phyloP scores from a whole-genome alignment of 2,329 filamentous ascomycete genomes.

The Torrubiellomyces zombiae region DNA sequence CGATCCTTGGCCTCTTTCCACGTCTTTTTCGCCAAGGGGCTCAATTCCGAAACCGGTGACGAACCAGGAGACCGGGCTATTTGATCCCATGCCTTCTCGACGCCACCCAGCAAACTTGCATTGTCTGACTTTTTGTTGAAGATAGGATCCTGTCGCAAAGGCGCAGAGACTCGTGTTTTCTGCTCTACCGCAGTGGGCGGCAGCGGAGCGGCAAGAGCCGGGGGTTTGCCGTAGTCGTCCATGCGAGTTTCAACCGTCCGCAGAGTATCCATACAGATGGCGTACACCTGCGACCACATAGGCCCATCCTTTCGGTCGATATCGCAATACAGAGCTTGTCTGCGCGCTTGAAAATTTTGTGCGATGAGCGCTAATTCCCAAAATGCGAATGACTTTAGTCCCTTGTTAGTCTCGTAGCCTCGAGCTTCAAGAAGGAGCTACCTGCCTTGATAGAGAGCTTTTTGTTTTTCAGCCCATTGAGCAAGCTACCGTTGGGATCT shows the following conservation, averaged over 20 bases:
- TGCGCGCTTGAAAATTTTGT: conserved; percentile 53
- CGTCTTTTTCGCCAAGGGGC: conserved; percentile 32
- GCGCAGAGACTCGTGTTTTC: conserved; percentile 19
- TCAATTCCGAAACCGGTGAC: conserved; percentile 29
- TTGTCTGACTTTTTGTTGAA: conserved; percentile 22
- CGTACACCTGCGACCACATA: conserved; percentile 66
- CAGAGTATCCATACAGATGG: conserved; percentile 52
- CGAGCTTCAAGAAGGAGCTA: background rate
- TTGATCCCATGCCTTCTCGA: conserved; percentile 28
- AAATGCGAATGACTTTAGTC: conserved; percentile 63
- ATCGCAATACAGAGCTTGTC: conserved; percentile 71
- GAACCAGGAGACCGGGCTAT: conserved; percentile 29
- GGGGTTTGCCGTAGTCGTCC: conserved; percentile 37
- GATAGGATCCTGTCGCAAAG: conserved; percentile 27
- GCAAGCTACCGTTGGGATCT: conserved; percentile 77
- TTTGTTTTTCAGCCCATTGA: conserved; percentile 71
- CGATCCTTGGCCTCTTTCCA: conserved; percentile 29
- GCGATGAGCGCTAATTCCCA: conserved; percentile 81
- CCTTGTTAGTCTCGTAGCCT: conserved; percentile 7
- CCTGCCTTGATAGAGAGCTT: conserved; percentile 57
- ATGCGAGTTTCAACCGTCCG: conserved; percentile 52
- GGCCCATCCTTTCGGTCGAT: conserved; percentile 68
- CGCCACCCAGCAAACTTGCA: conserved; percentile 22
- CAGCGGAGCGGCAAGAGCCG: conserved; percentile 14
- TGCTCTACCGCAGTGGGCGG: conserved; percentile 12